Percentiles rank a stretch among this genome's conserved stretches.
phyloP scores from a whole-genome alignment of 2,329 filamentous ascomycete species.

The Biscogniauxia mediterranea region DNA sequence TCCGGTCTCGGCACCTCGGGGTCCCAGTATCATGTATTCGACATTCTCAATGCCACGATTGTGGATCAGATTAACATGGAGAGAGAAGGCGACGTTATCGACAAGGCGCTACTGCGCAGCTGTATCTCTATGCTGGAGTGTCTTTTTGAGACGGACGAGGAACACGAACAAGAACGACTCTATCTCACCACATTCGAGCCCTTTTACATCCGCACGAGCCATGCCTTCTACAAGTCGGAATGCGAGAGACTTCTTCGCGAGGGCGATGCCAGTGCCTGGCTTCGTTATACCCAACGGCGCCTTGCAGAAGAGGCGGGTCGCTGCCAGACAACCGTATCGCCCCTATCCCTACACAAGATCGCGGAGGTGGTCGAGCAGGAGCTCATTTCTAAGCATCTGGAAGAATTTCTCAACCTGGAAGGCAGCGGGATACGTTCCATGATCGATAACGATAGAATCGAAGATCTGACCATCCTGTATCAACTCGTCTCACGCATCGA shows the following conservation, averaged over 20 bases:
- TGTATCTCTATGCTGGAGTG: conserved; percentile 88
- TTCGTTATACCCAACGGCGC: conserved; percentile 70
- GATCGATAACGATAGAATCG: conserved; percentile 83
- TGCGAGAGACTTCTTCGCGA: conserved; percentile 72
- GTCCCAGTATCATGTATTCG: conserved; percentile 57
- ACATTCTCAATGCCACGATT: conserved; percentile 76
- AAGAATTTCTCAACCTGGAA: conserved; percentile 81
- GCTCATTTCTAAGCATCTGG: conserved; percentile 73
- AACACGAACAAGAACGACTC: conserved; percentile 75
- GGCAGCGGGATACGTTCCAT: conserved; percentile 81
- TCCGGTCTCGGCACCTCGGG: conserved; percentile 48
- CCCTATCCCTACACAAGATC: conserved; percentile 70
- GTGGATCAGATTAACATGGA: conserved; percentile 93
- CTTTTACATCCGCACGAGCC: conserved; percentile 69
- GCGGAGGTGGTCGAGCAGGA: conserved; percentile 75
- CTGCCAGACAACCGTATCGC: conserved; percentile 77
- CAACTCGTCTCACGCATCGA: conserved; percentile 77
- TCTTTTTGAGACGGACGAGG: conserved; percentile 77
- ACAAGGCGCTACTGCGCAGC: conserved; percentile 76
- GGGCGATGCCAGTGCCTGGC: conserved; percentile 78
- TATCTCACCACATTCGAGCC: conserved; percentile 84
- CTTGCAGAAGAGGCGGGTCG: conserved; percentile 79
- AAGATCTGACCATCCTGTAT: conserved; percentile 80
- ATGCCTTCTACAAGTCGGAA: conserved; percentile 72
- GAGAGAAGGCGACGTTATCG: conserved; percentile 82